Base-by-base conservation (phyloP, 2,329 filamentous ascomycete genomes). In the Aspergillus tubingensis region DNA sequence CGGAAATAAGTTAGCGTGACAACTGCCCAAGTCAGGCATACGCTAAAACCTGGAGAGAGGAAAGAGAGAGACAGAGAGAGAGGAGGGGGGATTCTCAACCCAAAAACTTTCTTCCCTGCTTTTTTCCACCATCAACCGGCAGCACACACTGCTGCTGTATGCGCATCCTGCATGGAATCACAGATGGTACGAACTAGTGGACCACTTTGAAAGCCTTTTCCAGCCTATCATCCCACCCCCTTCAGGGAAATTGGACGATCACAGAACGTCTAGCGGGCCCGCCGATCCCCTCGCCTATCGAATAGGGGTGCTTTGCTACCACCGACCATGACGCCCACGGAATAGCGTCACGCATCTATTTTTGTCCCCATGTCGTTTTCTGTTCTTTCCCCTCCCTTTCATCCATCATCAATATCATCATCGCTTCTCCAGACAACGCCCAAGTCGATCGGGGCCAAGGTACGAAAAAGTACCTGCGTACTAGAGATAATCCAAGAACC, bases 81-180 rank as follows among this genome's bases (percentile, higher is more conserved):
- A 5, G 30, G 10, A 13, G 11, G 10, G 11, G 32, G 32, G 11
- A 36, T 36, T 27, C 44, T 6, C 17, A 41, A 51, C 55, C 55
- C 49, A 52, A 52, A 25, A 30, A 15, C 39, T 19, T 21, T 57
- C 30, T 53, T 27, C 38, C 27, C 10, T 48, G 30, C 41, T 48
- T 41, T 25, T 25, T 25, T 38, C 36, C 47, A 47, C 53, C 25
- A 32, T 48, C 41, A 23, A 56, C 54, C 25, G 32, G 49, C 25
- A 25, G 51, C 17, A 38, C 44, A 25, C 25, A 27, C 25, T 27
- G 25, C 23, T 23, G 23, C 23, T 30, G 43, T 38, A 59, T 56
- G 52, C 59, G 53, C 54, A 57, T 57, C 30, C 53, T 57, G 56
- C 57, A 60, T 57, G 25, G 57, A 60, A 62, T 57, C 49, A 62